Evolutionary conservation across 2,329 filamentous ascomycete species (phyloP), one percentile per base, ranked within the genome.

Genomic region (Neofusicoccum umdonicola): DNA sequence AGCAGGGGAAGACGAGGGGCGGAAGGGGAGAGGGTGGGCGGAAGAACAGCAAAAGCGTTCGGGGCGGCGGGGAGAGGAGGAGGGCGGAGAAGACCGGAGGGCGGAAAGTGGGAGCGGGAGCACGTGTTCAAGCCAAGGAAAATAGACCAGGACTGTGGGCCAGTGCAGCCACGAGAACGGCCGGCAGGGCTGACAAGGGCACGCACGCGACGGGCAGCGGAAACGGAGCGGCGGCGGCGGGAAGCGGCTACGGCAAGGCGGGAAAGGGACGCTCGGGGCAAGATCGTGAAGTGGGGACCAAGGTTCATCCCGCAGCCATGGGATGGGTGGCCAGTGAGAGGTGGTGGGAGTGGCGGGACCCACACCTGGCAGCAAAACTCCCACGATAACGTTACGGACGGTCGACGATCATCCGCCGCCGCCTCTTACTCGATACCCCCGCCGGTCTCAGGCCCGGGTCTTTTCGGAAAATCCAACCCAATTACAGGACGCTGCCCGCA

Each of bases 211-310:
- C 31, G 12, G 19, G 52, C 50, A 22, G 22, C 54, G 54, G 41
- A 12, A 60, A 22, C 17, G 41, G 22, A 27, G 50, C 31, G 50
- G 50, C 45, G 19, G 17, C 27, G 27, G 37, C 37, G 37, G 37
- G 37, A 11, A 39, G 48, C 34, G 17, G 15, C 17, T 13, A 31
- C 31, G 41, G 54, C 17, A 27, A 31, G 47, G 31, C 56, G 56
- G 27, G 27, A 47, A 41, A 15, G n/a, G 41, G 19, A 37, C 61
- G 61, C 61, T 47, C 61, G 50, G 61, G 51, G 50, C 61, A 63
- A 47, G 50, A 63, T 63, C 61, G 61, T 63, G 61, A 63, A 47
- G 61, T 63, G 61, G 61, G 41, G 61, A 52, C 48, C 48, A 52
- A 51, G 47, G 61, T 56, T 52, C 61, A 45, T 45, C 61, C 61